Evolutionary conservation across 1,284 basidiomycete genomes (phyloP).

Genomic region (Naganishia liquefaciens): DNA sequence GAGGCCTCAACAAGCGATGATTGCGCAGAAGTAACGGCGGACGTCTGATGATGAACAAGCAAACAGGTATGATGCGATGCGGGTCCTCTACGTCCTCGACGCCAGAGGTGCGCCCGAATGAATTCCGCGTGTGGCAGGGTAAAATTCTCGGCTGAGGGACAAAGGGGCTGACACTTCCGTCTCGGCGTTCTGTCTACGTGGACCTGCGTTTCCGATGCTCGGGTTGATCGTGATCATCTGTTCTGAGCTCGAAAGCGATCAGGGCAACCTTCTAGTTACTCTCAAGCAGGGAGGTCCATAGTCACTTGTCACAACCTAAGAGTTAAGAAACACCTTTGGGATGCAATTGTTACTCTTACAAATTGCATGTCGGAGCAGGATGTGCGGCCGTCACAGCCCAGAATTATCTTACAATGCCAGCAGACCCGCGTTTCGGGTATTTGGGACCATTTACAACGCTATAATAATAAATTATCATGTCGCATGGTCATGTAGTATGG

Average conservation of each 20-base stretch:
- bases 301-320: too few relatives aligned
- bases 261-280: too few relatives aligned
- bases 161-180: constrained; percentile 6
- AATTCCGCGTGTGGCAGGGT: neutral
- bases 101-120: constrained; percentile 2
- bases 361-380: too few relatives aligned
- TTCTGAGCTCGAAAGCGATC: neutral
- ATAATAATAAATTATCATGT: too few relatives aligned
- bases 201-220: constrained; percentile 4
- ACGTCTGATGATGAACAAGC: neutral
- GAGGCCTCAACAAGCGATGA: neutral
- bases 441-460: too few relatives aligned
- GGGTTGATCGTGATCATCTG: neutral
- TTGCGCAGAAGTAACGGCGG: neutral
- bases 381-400: too few relatives aligned
- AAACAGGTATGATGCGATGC: neutral
- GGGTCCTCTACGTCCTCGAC: constrained; percentile 4
- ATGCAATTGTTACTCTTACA: too few relatives aligned
- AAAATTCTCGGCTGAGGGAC: constrained; percentile 23
- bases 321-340: too few relatives aligned
- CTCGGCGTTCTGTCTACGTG: constrained; percentile 11
- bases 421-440: too few relatives aligned
- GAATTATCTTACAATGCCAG: too few relatives aligned
- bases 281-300: too few relatives aligned
- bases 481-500: too few relatives aligned